These are phyloP conservation scores for Epichloe elymi DNA, from an alignment of 2,329 filamentous ascomycete genomes.

Conservation along the genomic window DNA sequence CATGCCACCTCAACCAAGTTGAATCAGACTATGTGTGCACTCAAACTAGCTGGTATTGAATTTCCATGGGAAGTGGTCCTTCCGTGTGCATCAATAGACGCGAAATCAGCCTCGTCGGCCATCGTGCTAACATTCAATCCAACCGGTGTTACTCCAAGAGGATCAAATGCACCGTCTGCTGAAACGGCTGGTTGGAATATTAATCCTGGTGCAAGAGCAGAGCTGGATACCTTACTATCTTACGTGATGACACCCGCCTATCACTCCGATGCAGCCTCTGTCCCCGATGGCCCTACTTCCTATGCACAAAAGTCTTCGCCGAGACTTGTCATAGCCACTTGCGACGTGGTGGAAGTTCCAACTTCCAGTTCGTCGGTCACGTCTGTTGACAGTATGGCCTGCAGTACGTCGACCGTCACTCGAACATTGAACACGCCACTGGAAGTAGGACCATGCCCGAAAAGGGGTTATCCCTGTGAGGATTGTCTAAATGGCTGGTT, in stretches of 20 bases:
- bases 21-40: conserved; percentile 10
- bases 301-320: neutral
- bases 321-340: neutral
- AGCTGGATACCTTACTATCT: neutral
- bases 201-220: neutral
- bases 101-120: neutral
- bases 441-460: conserved; percentile 11
- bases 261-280: neutral
- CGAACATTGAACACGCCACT: neutral
- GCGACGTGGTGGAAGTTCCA: neutral
- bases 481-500: conserved; percentile 20
- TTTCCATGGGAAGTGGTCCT: conserved; percentile 7
- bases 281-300: neutral
- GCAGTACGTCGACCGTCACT: neutral
- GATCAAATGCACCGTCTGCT: neutral
- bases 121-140: conserved; percentile 4
- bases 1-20: conserved; percentile 9
- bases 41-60: conserved; percentile 6
- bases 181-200: neutral
- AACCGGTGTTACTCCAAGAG: neutral
- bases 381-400: neutral
- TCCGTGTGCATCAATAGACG: conserved; percentile 8
- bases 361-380: neutral
- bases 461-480: conserved; percentile 14
- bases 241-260: neutral